These are phyloP conservation scores for Colletotrichum paranaense DNA, from an alignment of 2,329 filamentous ascomycete genomes.

Conservation along the genomic window DNA sequence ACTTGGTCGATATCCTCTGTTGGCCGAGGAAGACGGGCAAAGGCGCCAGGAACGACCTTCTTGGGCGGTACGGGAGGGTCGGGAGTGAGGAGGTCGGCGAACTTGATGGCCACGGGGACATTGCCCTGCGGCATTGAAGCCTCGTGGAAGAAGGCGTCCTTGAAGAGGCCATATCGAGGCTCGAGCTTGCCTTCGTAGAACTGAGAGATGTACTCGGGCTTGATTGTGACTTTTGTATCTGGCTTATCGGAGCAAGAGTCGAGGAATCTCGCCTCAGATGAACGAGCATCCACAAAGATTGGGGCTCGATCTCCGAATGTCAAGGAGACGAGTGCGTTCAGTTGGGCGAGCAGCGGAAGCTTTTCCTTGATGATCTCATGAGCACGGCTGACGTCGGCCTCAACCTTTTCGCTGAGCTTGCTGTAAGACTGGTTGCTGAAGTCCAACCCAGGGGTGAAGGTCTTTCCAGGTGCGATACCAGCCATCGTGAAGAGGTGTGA, in stretches of 20 bases:
- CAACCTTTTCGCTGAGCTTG: too few species aligned
- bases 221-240: not conserved
- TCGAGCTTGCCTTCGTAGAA: not conserved
- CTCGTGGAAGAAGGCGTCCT: not conserved
- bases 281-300: not conserved
- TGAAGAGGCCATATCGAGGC: not conserved
- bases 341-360: too few species aligned
- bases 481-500: too few species aligned
- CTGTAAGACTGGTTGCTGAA: too few species aligned
- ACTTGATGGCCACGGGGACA: not conserved
- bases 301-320: not conserved
- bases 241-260: not conserved
- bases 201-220: not conserved
- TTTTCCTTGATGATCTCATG: too few species aligned
- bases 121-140: not conserved
- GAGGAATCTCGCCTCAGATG: not conserved
- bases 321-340: not conserved
- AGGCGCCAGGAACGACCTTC: not conserved
- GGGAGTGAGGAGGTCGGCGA: not conserved
- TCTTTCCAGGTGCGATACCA: too few species aligned
- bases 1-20: slow-evolving; percentile 18
- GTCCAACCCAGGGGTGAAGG: too few species aligned
- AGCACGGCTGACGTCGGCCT: too few species aligned
- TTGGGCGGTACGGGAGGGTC: not conserved
- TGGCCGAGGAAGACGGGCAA: not conserved